Evolutionary conservation across 139 green algal species (phyloP), one percentile per base, ranked within the genome.

Genomic region (Chara braunii): DNA sequence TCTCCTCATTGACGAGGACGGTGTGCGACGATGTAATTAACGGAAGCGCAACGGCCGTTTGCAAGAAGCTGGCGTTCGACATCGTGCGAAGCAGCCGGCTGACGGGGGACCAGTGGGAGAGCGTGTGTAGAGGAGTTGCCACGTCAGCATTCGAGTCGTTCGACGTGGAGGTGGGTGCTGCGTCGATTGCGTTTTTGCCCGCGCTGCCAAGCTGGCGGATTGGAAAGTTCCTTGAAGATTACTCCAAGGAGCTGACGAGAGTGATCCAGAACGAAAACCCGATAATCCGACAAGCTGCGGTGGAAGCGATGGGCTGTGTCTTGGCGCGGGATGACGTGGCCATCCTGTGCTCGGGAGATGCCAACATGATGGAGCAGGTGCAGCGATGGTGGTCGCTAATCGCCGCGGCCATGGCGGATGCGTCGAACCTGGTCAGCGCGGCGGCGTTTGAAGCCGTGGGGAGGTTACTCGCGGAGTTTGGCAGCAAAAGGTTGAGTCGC

Each of bases 11-110:
- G 26, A 34, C 31, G 9, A 30, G 30, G n/a, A 32, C 32, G 26
- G n/a, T 74, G n/a, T 72, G 58, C 57, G 31, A 32, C 26, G 65
- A 70, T 9, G 11, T 74, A 8, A 30, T 74, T 28, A 26, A 22
- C 55, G 23, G 34, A 23, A 42, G 37, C 33, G 53, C 53, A 0
- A 60, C 31, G 34, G 35, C 53, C 9, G 60, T 69, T 22, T 50
- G 28, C 44, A 69, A 69, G 60, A 62, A 69, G 60, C 65, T 74
- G 11, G 65, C 65, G 8, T 74, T 57, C 57, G 65, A 74, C 45
- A 48, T 29, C 9, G 42, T 70, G 29, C 65, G 65, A 29, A 65
- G 18, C 65, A 59, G 55, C 33, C 59, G 64, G 24, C 32, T 72
- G n/a, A 65, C 65, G 29, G 28, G 42, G 0, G 53, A 69, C 14